phyloP scores from a whole-genome alignment of 352 stramenopile species.

The Pythium dissotocum region DNA sequence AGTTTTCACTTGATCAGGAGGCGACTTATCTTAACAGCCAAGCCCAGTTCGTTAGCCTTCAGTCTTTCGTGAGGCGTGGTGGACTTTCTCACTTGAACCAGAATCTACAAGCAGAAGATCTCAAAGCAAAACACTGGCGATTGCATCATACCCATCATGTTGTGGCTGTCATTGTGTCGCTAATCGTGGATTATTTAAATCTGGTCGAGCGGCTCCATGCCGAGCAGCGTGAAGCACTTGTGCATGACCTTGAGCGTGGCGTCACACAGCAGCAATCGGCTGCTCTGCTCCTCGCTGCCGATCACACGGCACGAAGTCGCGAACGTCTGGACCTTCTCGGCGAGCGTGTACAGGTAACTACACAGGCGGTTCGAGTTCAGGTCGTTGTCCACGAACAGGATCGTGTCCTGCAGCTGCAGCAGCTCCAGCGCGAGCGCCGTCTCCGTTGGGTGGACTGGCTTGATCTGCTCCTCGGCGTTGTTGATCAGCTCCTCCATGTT shows the following conservation, averaged over 20 bases:
- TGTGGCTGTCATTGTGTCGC: slow-evolving; percentile 23
- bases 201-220: slow-evolving; percentile 92
- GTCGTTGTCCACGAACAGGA: slow-evolving; percentile 94
- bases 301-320: slow-evolving; percentile 98
- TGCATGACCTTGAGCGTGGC: slow-evolving; percentile 96
- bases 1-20: neutral
- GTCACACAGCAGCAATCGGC: slow-evolving; percentile 95
- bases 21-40: neutral
- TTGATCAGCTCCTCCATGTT: slow-evolving; percentile 73
- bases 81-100: neutral
- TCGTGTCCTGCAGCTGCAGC: slow-evolving; percentile 95
- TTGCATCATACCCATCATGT: neutral
- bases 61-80: neutral
- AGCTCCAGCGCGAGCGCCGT: slow-evolving; percentile 93
- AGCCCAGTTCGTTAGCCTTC: neutral
- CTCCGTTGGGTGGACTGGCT: slow-evolving; percentile 83
- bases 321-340: slow-evolving; percentile 97
- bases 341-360: slow-evolving; percentile 97
- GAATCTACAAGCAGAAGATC: neutral
- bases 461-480: slow-evolving; percentile 55
- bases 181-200: slow-evolving; percentile 76
- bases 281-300: slow-evolving; percentile 93
- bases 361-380: slow-evolving; percentile 98
- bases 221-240: slow-evolving; percentile 91
- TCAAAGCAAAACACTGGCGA: neutral